phyloP scores from a whole-genome alignment of 352 stramenopile genomes.

The Phytophthora pluvialis region DNA sequence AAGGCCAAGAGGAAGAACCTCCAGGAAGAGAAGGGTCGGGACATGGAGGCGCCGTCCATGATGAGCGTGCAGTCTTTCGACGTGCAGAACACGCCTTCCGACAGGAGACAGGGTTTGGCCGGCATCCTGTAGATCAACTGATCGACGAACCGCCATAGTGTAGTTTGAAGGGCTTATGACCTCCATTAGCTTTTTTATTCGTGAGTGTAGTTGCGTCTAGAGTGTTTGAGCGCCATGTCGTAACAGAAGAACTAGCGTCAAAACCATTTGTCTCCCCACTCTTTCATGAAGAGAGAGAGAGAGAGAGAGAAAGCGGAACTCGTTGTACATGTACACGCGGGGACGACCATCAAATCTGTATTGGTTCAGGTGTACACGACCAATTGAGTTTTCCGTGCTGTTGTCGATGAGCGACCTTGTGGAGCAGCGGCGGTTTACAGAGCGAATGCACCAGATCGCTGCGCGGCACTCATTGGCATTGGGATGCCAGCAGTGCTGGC shows the following conservation, averaged over 20 bases:
- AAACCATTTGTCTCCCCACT: slow-evolving; percentile 23
- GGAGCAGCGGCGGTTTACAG: no score
- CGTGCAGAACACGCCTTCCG: slow-evolving; percentile 28
- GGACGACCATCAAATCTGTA: background rate
- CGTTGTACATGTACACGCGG: background rate
- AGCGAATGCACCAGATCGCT: slow-evolving; percentile 8
- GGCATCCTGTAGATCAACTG: slow-evolving; percentile 27
- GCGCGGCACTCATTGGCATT: background rate
- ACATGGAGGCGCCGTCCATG: slow-evolving; percentile 34
- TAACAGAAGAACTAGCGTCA: slow-evolving; percentile 38
- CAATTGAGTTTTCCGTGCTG: background rate
- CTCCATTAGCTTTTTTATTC: slow-evolving; percentile 30
- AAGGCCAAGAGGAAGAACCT: slow-evolving; percentile 41
- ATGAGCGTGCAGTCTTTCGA: slow-evolving; percentile 36
- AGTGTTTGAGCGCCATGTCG: slow-evolving; percentile 6
- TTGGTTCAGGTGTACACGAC: background rate
- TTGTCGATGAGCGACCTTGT: background rate
- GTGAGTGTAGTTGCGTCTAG: slow-evolving; percentile 5
- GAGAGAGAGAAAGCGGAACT: background rate
- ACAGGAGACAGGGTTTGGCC: slow-evolving; percentile 29
- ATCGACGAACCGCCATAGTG: background rate
- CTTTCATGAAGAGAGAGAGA: slow-evolving; percentile 1
- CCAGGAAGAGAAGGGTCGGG: slow-evolving; percentile 33
- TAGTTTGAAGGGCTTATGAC: slow-evolving; percentile 33
- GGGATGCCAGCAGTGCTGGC: no score